Evolutionary conservation across 2,329 filamentous ascomycete species (phyloP), one percentile per base, ranked within the genome.

Genomic region (Botryotinia convoluta): DNA sequence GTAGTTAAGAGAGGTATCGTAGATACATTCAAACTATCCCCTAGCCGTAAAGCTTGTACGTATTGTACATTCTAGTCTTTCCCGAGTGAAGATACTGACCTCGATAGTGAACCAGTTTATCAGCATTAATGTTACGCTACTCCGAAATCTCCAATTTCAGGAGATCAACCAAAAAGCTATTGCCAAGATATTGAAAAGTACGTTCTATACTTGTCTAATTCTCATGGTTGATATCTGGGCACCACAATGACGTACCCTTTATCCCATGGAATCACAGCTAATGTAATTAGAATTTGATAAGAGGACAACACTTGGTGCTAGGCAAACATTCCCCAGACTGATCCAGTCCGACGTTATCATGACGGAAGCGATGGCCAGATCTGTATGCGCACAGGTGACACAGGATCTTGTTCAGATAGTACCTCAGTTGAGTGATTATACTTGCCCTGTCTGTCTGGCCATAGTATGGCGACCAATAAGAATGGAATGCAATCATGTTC

Each of bases 381-480:
- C 92, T 73, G 87, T 96, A 64, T 94, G 93, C 80, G 89, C 91
- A 35, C 88, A 92, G 77, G 88, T 97, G 75, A 91, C 91, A 1
- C 87, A 89, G 45, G 89, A 94, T 74, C 86, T 97, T 5, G 86
- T 97, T 29, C 87, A 87, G 18, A 85, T 92, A 62, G 91, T 97
- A 10, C 94, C 94, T 0, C 93, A 94, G 78, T 82, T 96, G n/a
- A 91, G 94, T 79, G 94, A 97, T 82, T 95, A 94, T 82, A 85
- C 90, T 14, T 97, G 93, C 78, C 93, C 93, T 1, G 89, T 96
- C 74, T 96, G 94, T 83, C 91, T 91, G 77, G 88, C 88, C 61
- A 89, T 97, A 73, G 89, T 91, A n/a, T 96, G 92, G 85, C 89
- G 93, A 77, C 94, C 94, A 0, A 89, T 97, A n/a, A 88, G 90